A percentile compares a stretch with the other conserved stretches of the same genome.
phyloP scores from a whole-genome alignment of 2,329 filamentous ascomycete species.

The Fusarium ramigenum region DNA sequence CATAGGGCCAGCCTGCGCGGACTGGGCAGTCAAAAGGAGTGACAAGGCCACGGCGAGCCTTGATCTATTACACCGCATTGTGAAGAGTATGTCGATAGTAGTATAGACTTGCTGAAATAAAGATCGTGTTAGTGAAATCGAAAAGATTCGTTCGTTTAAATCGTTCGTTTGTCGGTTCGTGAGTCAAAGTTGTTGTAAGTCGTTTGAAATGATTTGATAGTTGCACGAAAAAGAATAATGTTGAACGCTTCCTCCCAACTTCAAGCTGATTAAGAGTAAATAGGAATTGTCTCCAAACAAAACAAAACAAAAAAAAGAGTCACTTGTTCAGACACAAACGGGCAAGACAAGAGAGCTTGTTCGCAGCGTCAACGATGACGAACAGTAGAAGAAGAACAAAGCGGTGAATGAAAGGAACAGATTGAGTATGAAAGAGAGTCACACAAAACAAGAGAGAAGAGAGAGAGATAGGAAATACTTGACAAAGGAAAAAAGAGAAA shows the following conservation, averaged over 20 bases:
- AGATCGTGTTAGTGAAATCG: constrained; percentile 6
- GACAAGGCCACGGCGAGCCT: constrained; percentile 37
- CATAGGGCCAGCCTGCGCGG: constrained; percentile 49
- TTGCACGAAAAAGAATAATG: constrained; percentile 1
- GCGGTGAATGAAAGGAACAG: constrained; percentile 20
- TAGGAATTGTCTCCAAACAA: constrained; percentile 11
- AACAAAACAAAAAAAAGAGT: not conserved
- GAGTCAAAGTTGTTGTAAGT: constrained; percentile 22
- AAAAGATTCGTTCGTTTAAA: constrained; percentile 10
- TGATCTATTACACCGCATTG: constrained; percentile 36
- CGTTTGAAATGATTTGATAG: not conserved
- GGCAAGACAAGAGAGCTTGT: constrained; percentile 17
- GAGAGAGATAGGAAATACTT: constrained; percentile 29
- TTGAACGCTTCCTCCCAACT: constrained; percentile 4
- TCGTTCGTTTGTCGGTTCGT: constrained; percentile 27
- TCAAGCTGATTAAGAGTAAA: constrained; percentile 27
- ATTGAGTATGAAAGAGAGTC: constrained; percentile 19
- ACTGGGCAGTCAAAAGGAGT: constrained; percentile 44
- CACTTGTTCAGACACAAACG: constrained; percentile 30
- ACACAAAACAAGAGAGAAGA: constrained; percentile 23
- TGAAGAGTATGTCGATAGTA: constrained; percentile 7
- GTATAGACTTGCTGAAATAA: not conserved
- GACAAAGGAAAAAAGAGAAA: constrained; percentile 21
- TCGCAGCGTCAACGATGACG: constrained; percentile 16
- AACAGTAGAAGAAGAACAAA: constrained; percentile 24